Base-by-base conservation (phyloP, 768 basidiomycete species). In the Piloderma croceum region DNA sequence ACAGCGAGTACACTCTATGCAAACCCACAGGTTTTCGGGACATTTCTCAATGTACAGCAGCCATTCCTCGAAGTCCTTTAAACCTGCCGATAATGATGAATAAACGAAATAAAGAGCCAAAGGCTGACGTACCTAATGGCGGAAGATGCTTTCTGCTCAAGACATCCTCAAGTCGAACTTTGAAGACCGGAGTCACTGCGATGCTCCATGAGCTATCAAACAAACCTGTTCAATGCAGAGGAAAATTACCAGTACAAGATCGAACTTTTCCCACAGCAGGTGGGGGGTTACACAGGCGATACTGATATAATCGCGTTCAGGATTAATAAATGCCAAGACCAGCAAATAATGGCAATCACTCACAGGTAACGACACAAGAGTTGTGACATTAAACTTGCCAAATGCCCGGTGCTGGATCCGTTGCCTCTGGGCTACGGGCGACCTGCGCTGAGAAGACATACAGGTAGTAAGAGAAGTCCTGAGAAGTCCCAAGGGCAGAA, bases 1-100 rank as follows among this genome's bases (percentile, higher is more conserved):
- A n/a, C n/a, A n/a, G n/a, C n/a, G n/a, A n/a, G n/a, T n/a, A 6
- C 38, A 34, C 34, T 13, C 22, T 15, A 29, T 29, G 27, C n/a
- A n/a, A 5, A 63, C 76, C 59, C 48, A 81, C 73, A 90, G 70
- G 53, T 88, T 89, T 58, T 89, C 86, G 18, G 83, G 77, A 34
- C 71, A 71, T 41, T 71, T 72, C 49, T 90, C 88, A 39, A 84
- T 83, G 59, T 85, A 87, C 31, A 90, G 67, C 39, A 89, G 65
- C 73, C 85, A 90, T 60, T 90, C 87, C 64, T 81, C 79, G 39
- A 83, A 74, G 59, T 84, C 82, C 57, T 84, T 84, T 46, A 84
- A 65, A 27, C 80, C 80, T 80, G 53, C 12, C 45, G 34, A n/a
- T 32, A 29, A 34, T 38, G 38, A 15, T 31, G 25, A 35, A 48